A percentile compares a stretch with the other conserved stretches of the same genome.
Conservation (phyloP, 139 green algal genomes). For the Chlorella vulgaris region DNA sequence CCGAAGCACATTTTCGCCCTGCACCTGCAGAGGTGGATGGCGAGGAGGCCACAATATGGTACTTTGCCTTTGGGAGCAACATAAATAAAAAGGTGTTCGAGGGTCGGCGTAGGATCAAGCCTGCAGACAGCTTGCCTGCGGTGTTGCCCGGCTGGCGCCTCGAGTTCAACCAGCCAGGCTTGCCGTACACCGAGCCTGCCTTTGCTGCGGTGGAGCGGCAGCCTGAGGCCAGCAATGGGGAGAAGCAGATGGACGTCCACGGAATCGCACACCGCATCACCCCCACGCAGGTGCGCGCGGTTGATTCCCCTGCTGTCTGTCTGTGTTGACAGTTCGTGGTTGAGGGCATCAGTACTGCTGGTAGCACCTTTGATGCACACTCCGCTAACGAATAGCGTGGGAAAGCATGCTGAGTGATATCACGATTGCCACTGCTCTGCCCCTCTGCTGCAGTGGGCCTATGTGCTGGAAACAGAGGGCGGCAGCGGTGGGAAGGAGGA, state of each 20-base stretch:
- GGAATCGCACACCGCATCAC: conserved; percentile 36
- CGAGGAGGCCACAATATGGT: conserved; percentile 4
- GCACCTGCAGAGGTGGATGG: neutral
- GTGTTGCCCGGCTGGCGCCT: conserved; percentile 28
- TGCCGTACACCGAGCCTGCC: conserved; percentile 33
- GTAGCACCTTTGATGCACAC: too few species aligned
- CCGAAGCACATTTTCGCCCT: conserved; percentile 1
- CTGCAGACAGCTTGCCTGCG: conserved; percentile 20
- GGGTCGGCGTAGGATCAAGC: conserved; percentile 32
- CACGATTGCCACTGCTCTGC: too few species aligned
- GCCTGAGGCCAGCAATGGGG: neutral
- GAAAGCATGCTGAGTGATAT: too few species aligned
- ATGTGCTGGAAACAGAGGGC: conserved; percentile 33
- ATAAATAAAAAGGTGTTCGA: conserved; percentile 22
- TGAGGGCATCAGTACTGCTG: too few species aligned
- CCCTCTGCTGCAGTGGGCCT: conserved; percentile 35
- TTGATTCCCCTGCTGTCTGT: too few species aligned
- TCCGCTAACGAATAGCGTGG: too few species aligned
- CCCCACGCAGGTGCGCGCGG: too few species aligned
- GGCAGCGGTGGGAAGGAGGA: conserved; percentile 11
- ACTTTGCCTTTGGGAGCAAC: conserved; percentile 16
- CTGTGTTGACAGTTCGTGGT: too few species aligned
- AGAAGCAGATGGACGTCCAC: conserved; percentile 13
- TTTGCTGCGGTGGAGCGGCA: conserved; percentile 33
- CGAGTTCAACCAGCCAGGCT: conserved; percentile 15